These are phyloP conservation scores for Agrocybe praecox DNA, from an alignment of 768 basidiomycete genomes.

Conservation along the genomic window DNA sequence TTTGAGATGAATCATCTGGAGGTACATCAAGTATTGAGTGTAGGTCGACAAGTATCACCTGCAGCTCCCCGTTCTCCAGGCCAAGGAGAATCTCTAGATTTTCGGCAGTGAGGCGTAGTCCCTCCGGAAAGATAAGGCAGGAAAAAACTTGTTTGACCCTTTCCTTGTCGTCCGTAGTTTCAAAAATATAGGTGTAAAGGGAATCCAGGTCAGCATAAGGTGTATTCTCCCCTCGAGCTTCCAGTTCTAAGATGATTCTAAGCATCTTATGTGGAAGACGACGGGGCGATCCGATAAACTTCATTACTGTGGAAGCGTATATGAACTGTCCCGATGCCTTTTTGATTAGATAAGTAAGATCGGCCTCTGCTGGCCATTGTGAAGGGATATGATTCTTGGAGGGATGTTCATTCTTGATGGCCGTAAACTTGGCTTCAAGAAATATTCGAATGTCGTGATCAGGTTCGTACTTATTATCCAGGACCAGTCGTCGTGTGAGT, in stretches of 20 bases:
- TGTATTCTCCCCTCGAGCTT: not conserved
- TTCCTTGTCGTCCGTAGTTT: not conserved
- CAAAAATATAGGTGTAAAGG: not conserved
- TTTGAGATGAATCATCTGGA: not conserved
- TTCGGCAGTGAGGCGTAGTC: too few relatives aligned
- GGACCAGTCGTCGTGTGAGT: not conserved
- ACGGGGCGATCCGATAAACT: not conserved
- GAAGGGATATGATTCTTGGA: not conserved
- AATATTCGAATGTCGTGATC: not conserved
- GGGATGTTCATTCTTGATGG: not conserved
- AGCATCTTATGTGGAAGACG: not conserved
- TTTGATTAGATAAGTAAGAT: not conserved
- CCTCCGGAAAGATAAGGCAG: not conserved
- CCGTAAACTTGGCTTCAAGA: not conserved
- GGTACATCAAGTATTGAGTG: not conserved
- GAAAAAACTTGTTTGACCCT: not conserved
- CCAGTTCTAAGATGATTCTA: not conserved
- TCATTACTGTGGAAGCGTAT: slow-evolving; percentile 5
- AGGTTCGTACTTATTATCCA: slow-evolving; percentile 3
- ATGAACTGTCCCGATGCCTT: slow-evolving; percentile 7
- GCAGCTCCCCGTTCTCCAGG: not conserved
- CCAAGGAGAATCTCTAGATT: not conserved
- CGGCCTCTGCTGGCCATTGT: not conserved
- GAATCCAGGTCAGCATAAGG: not conserved
- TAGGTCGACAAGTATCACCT: not conserved